These are phyloP conservation scores for Setaria viridis DNA, from an alignment of 202 grass and related monocot genomes.

Conservation along the genomic window DNA sequence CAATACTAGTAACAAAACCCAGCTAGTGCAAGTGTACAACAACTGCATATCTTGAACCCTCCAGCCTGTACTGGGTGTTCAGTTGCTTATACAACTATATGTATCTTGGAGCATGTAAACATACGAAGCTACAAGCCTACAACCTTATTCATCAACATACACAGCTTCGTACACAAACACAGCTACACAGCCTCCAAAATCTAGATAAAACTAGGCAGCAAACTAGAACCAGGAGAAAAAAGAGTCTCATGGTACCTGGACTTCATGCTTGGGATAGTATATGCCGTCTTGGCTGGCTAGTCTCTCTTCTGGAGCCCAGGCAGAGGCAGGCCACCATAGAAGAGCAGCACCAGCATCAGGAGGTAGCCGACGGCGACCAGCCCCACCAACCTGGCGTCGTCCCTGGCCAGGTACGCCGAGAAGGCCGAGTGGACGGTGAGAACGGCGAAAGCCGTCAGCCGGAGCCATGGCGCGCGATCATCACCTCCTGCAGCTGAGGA, in stretches of 20 bases:
- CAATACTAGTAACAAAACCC: conserved; percentile 19
- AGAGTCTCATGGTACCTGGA: neutral
- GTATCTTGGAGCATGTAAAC: neutral
- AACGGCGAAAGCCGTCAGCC: conserved; percentile 27
- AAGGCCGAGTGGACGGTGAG: conserved; percentile 49
- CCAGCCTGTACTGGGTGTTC: neutral
- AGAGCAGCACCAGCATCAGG: conserved; percentile 42
- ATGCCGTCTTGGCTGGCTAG: conserved; percentile 19
- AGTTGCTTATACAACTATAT: neutral
- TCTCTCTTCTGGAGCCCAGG: conserved; percentile 32
- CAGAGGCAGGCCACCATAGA: conserved; percentile 31
- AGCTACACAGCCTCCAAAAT: neutral
- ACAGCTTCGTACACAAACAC: conserved; percentile 9
- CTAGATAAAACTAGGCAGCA: conserved; percentile 7
- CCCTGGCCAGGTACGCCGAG: conserved; percentile 40
- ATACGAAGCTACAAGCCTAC: neutral
- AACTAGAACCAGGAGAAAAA: neutral
- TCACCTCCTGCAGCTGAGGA: neutral
- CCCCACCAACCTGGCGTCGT: conserved; percentile 29
- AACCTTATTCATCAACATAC: neutral
- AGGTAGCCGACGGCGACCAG: conserved; percentile 46
- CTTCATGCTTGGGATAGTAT: neutral
- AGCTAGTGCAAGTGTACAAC: conserved; percentile 16
- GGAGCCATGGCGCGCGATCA: conserved; percentile 21
- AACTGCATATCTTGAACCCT: neutral